These are phyloP conservation scores for Saccharomycopsis capsularis DNA, from an alignment of 805 yeast genomes.

Conservation along the genomic window DNA sequence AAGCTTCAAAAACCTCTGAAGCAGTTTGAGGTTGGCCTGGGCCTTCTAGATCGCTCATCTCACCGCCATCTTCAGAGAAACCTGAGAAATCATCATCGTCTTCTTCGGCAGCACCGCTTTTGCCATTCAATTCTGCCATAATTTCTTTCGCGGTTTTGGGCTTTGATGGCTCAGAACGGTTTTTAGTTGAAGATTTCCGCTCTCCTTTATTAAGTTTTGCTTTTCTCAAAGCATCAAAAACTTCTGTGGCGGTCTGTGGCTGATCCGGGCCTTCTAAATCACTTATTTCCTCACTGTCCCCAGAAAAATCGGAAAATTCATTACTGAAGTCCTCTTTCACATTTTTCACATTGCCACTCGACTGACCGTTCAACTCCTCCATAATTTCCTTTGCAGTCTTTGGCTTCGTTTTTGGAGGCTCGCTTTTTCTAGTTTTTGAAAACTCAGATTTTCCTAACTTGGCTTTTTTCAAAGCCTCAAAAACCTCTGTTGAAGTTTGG, in stretches of 20 bases:
- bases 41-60: slow-evolving; percentile 19
- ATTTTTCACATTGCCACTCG: neutral
- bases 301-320: slow-evolving; percentile 28
- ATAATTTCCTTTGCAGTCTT: slow-evolving; percentile 18
- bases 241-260: slow-evolving; percentile 35
- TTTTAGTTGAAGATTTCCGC: too few species aligned
- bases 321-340: slow-evolving; percentile 24
- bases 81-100: slow-evolving; percentile 30
- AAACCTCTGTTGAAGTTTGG: slow-evolving; percentile 37
- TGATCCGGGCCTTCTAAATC: slow-evolving; percentile 23
- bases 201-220: slow-evolving; percentile 30
- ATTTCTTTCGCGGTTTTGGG: slow-evolving; percentile 13
- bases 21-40: slow-evolving; percentile 30
- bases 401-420: neutral
- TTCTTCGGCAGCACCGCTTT: slow-evolving; percentile 25
- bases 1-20: slow-evolving; percentile 39
- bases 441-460: slow-evolving; percentile 26
- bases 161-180: neutral
- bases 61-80: slow-evolving; percentile 25
- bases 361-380: slow-evolving; percentile 28
- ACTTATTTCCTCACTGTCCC: slow-evolving; percentile 25
- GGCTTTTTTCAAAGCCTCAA: slow-evolving; percentile 37
- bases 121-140: slow-evolving; percentile 25
- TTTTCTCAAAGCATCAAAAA: slow-evolving; percentile 38
- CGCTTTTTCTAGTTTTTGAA: neutral